Evolutionary conservation across 176 grass and related monocot genomes (phyloP), one percentile per base, ranked within the genome.

Genomic region (Carex cristatella): DNA sequence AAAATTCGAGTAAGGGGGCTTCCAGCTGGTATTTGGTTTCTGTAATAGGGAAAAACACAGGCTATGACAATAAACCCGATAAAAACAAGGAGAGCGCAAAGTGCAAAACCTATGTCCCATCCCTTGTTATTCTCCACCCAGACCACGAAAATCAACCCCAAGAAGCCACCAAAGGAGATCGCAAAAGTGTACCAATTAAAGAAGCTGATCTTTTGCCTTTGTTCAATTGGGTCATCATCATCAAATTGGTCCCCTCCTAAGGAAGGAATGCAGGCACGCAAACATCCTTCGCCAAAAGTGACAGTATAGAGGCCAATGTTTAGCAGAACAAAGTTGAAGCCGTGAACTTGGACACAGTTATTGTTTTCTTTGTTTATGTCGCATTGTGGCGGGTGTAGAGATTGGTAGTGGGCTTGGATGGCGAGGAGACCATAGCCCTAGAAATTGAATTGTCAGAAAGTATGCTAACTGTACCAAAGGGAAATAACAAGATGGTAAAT

Each of bases 171-270:
- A 0, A 86, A 64, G 4, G 88, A 92, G 48, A 94, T 84, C 18
- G 66, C 80, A 69, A 92, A 94, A 10, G 84, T 49, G 72, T 32
- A 94, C 87, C 89, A 90, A 81, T 92, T 94, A 85, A 94, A 94
- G 86, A 84, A 94, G 65, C 87, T 92, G n/a, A 46, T 80, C 80
- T 88, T 88, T 35, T 31, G 53, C 42, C 46, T 82, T 42, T 69
- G 61, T 80, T 90, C 88, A 27, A 1, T 8, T 0, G 71, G 74
- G 74, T 83, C 64, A 69, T 79, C 76, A 42, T 69, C 61, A 63
- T 94, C 90, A 64, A 94, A 92, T 71, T 94, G 92, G 69, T 94
- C 92, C 0, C 89, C 92, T 13, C 90, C 93, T 10, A 91, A 83
- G 10, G 88, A 83, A 37, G 86, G 60, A 16, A 86, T 66, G 49